Conservation (phyloP, 2,329 filamentous ascomycete genomes). For the Remersonia thermophila region DNA sequence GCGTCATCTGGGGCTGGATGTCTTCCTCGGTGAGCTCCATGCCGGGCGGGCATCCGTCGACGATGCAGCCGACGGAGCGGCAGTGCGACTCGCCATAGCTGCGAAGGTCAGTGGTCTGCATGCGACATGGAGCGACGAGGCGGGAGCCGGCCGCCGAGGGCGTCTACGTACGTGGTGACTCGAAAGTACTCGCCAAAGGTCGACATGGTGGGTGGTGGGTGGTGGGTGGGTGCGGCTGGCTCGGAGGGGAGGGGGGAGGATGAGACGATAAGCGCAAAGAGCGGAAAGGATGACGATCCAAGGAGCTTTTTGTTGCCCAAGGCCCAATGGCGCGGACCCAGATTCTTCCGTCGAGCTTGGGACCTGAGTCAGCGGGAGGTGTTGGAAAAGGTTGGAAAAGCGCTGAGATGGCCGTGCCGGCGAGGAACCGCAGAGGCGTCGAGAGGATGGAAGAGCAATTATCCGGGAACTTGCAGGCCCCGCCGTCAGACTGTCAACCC, state of each 20-base stretch:
- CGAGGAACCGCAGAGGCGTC: no score
- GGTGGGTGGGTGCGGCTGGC: neutral
- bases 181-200: slow-evolving; percentile 74
- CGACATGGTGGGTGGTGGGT: slow-evolving; percentile 50
- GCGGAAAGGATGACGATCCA: neutral
- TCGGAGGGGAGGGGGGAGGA: neutral
- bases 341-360: no score
- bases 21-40: slow-evolving; percentile 74
- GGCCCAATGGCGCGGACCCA: neutral
- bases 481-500: no score
- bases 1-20: slow-evolving; percentile 90
- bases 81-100: slow-evolving; percentile 55
- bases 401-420: no score
- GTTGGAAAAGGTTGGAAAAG: no score
- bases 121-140: no score
- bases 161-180: slow-evolving; percentile 75
- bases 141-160: slow-evolving; percentile 19
- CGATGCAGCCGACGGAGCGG: slow-evolving; percentile 84
- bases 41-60: slow-evolving; percentile 83
- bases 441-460: no score
- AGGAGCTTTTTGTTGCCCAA: neutral
- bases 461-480: no score
- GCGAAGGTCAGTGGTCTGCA: slow-evolving; percentile 6
- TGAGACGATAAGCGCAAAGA: neutral
- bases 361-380: no score